Evolutionary conservation across 305 asterid species (phyloP), one percentile per base, ranked within the genome.

Genomic region (Striga hermonthica): DNA sequence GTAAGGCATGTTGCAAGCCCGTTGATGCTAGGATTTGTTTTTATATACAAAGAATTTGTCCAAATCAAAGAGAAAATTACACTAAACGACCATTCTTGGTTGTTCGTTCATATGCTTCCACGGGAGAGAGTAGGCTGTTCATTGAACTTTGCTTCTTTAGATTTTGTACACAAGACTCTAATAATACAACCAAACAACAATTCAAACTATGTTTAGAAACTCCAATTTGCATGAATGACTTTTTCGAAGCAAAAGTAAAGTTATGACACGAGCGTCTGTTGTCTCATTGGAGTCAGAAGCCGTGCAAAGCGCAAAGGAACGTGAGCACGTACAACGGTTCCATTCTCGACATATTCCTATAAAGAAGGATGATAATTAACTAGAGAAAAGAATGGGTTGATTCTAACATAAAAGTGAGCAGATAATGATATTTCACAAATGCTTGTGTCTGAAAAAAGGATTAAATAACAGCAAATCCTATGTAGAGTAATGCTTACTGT

Each of bases 251-350:
- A 0, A 22, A 22, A 22, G 31, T 22, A 22, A 31, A 67, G 44
- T 74, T 79, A 79, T 9, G 89, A 72, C n/a, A 61, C 75, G 4
- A 78, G 75, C 52, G 74, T 85, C 72, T 85, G 31, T 22, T 22
- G 95, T 83, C 98, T 85, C 96, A 91, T 81, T 4, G 96, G 96
- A 28, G 92, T 91, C 62, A 88, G 94, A 71, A 88, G 84, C 76
- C 95, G 83, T 40, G 98, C 95, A 54, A 83, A 86, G 50, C 95
- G 94, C 55, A 91, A 95, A 40, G 98, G 98, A 44, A 91, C 98
- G 64, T 89, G 74, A 55, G 95, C 98, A 76, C 86, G 74, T 43
- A 91, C 81, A 68, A 85, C 43, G 54, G 95, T 84, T 76, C 96
- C 98, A 60, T 72, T 75, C 72, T 87, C 96, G 0, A 80, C 79